Percentiles rank a stretch among this genome's conserved stretches.
Conservation (phyloP, 495 filamentous ascomycete species). For the Aspergillus olivimuriae region DNA sequence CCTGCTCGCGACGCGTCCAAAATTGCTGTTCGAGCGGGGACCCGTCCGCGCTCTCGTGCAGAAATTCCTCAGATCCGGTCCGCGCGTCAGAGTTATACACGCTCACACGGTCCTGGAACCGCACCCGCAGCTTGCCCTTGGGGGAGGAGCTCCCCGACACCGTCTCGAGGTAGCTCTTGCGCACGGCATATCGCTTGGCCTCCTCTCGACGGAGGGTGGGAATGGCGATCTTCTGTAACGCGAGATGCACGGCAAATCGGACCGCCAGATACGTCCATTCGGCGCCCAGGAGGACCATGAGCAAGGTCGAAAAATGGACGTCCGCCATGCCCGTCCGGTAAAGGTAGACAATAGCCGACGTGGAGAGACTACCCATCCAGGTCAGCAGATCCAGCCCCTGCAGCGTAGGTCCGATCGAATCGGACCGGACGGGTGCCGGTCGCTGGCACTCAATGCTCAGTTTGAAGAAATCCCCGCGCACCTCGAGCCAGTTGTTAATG, state of each 20-base stretch:
- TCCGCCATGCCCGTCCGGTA: conserved; percentile 60
- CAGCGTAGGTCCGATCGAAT: conserved; percentile 91
- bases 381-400: conserved; percentile 77
- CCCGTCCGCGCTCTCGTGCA: conserved; percentile 22
- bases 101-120: conserved; percentile 35
- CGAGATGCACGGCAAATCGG: conserved; percentile 58
- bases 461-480: conserved; percentile 88
- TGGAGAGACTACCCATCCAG: conserved; percentile 84
- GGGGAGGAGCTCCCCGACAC: conserved; percentile 12
- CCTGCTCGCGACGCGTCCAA: conserved; percentile 22
- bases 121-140: conserved; percentile 24
- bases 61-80: conserved; percentile 7
- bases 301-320: conserved; percentile 64
- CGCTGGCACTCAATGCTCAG: conserved; percentile 83
- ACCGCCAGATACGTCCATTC: conserved; percentile 78
- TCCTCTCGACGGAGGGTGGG: conserved; percentile 73
- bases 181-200: conserved; percentile 60
- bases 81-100: conserved; percentile 25
- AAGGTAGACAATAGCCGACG: conserved; percentile 77
- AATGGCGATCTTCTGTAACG: conserved; percentile 67
- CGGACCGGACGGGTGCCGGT: conserved; percentile 79
- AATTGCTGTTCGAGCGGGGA: conserved; percentile 28
- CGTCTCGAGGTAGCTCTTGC: conserved; percentile 57
- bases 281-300: conserved; percentile 71
- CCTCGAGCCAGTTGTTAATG: conserved; percentile 91